Base-by-base conservation (phyloP, 441 rosid genomes). In the Gossypium schwendimanii region DNA sequence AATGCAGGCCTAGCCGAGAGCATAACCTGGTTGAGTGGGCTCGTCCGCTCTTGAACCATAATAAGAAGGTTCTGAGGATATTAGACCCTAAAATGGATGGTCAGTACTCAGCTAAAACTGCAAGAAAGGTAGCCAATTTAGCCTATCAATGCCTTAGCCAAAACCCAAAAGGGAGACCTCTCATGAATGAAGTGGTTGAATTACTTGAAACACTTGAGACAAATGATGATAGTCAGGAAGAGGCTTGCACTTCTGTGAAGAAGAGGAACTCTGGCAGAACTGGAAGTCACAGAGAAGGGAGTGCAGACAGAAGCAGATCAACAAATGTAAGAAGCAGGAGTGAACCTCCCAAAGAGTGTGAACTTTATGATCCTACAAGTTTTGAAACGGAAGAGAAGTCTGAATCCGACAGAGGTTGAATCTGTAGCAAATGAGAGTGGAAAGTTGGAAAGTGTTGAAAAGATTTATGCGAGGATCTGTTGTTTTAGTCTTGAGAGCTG, bases 11-110 rank as follows among this genome's bases (percentile, higher is more conserved):
- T 60, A 88, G 93, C 80, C 85, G 89, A 73, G 99, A 95, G 75
- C 98, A 93, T 82, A 95, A 91, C 85, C 78, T 93, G 69, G 98
- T 95, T 20, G 99, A 95, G 71, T 95, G 99, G 99, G 99, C 98
- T 3, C 84, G 95, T 17, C 99, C 98, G 0, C 82, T 95, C 61
- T 70, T 95, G 83, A 95, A 90, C 78, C 84, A 93, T 71, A 90
- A 91, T 63, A 95, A 87, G 83, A 95, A 95, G 90, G 87, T 90
- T 77, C 76, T 89, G 58, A 87, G 87, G 85, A 95, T 95, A 75
- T 71, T 95, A 72, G 99, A 95, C 78, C 97, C 92, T 45, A 87
- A 95, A 83, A 83, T 93, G 85, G 98, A 91, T 31, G 99, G 97
- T n/a, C 98, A 95, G 75, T 95, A 90, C 84, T 57, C 90, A 0